Base-by-base conservation (phyloP, 2,329 filamentous ascomycete species). In the Botrytis fabae region DNA sequence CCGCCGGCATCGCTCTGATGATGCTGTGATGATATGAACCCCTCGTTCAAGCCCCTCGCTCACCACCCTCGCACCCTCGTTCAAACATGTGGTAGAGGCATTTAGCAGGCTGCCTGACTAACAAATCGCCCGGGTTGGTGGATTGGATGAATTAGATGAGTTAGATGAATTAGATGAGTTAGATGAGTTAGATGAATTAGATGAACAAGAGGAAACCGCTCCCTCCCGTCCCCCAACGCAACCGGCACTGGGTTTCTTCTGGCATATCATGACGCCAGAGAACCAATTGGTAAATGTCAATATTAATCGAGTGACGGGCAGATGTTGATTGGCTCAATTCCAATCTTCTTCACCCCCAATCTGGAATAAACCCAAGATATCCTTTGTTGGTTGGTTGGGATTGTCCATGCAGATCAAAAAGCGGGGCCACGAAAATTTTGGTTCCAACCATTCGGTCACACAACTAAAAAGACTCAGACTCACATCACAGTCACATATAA, bases 371-470 rank as follows among this genome's bases (percentile, higher is more conserved):
- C 20, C 38, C 2, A 22, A 40, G 35, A 42, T 68, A 42, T n/a
- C 20, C 48, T 57, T 69, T 69, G 48, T 69, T 69, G 65, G 35
- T 57, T 69, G 65, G 65, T 69, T 42, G 38, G 48, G 48, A 59
- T 42, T 57, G 38, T 69, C 18, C 10, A 57, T 69, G 48, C n/a
- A 57, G 48, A 57, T 69, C 48, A 57, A 69, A 69, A 69, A 69
- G 65, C 35, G 65, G 65, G 65, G 18, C 48, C 6, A 32, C 40
- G 51, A 59, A 69, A 69, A 69, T 22, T 69, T 69, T 69, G 48
- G 65, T 57, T 69, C 48, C 65, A 69, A 69, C 18, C 48, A 69
- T 38, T 10, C n/a, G 48, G 65, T 57, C 65, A 69, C 65, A 69
- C 48, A 69, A 57, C n/a, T 20, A 44, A 54, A 42, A 54, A 54